A percentile compares a stretch with the other conserved stretches of the same genome.
Evolutionary conservation across 768 basidiomycete species (phyloP).

Genomic region (Ramaria rubella): DNA sequence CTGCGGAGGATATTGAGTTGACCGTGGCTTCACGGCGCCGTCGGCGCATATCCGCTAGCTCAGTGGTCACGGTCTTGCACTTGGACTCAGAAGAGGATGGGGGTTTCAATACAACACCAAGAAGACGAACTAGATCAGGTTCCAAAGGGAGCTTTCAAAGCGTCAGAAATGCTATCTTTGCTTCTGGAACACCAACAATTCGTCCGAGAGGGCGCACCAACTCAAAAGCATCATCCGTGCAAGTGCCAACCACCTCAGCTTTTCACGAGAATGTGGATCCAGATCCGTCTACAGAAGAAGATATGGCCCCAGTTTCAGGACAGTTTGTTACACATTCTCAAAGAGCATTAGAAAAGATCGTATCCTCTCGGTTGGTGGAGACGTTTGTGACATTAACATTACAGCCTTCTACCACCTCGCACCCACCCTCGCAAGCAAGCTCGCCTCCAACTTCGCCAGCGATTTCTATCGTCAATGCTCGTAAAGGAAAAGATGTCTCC

Average conservation of each 20-base stretch:
- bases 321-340: conserved; percentile 39
- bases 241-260: conserved; percentile 13
- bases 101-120: conserved; percentile 1
- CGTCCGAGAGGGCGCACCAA: conserved; percentile 33
- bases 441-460: background rate
- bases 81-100: background rate
- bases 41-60: conserved; percentile 55
- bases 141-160: conserved; percentile 39
- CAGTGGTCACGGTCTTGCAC: conserved; percentile 22
- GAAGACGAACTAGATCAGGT: conserved; percentile 38
- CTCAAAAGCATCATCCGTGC: conserved; percentile 45
- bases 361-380: conserved; percentile 68
- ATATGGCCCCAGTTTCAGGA: background rate
- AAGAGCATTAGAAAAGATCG: conserved; percentile 57
- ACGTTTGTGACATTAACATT: conserved; percentile 62
- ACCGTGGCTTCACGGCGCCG: conserved; percentile 51
- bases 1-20: conserved; percentile 68
- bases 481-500: conserved; percentile 1
- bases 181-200: conserved; percentile 25
- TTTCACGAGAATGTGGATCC: conserved; percentile 4
- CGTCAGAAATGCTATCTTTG: conserved; percentile 14
- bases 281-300: background rate
- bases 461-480: background rate
- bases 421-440: conserved; percentile 16
- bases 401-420: conserved; percentile 22